Evolutionary conservation across 2,329 filamentous ascomycete species (phyloP).

Genomic region (Tolypocladium nubicola): DNA sequence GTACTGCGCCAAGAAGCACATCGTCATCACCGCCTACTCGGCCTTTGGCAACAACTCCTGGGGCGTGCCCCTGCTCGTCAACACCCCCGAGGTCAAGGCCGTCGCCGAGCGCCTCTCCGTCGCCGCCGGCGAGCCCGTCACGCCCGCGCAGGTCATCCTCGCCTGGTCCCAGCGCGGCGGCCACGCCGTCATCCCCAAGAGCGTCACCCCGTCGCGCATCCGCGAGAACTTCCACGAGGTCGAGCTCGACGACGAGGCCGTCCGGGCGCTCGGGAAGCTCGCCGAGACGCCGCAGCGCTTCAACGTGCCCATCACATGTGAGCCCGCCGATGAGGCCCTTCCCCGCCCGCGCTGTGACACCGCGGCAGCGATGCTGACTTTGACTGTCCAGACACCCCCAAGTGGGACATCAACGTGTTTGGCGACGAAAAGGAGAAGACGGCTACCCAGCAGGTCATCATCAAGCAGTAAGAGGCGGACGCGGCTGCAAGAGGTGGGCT

Average conservation of each 20-base stretch:
- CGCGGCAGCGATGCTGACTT: background rate
- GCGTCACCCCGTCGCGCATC: slow-evolving; percentile 57
- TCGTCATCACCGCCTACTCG: slow-evolving; percentile 58
- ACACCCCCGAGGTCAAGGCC: slow-evolving; percentile 43
- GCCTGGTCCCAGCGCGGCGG: slow-evolving; percentile 49
- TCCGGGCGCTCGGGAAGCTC: slow-evolving; percentile 50
- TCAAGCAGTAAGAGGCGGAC: slow-evolving; percentile 10
- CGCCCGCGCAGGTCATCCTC: slow-evolving; percentile 36
- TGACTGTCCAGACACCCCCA: slow-evolving; percentile 29
- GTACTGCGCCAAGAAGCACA: slow-evolving; percentile 51
- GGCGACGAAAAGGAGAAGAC: slow-evolving; percentile 39
- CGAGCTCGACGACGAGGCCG: slow-evolving; percentile 47
- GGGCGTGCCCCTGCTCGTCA: slow-evolving; percentile 42
- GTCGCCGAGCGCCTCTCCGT: slow-evolving; percentile 37
- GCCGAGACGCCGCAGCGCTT: slow-evolving; percentile 39
- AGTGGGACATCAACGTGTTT: slow-evolving; percentile 48
- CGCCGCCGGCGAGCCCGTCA: slow-evolving; percentile 25
- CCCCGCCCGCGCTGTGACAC: too few relatives aligned
- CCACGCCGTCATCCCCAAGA: slow-evolving; percentile 67
- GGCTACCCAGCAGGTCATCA: slow-evolving; percentile 35
- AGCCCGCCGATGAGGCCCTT: slow-evolving; percentile 9
- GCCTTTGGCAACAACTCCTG: slow-evolving; percentile 37
- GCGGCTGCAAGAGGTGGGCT: too few relatives aligned
- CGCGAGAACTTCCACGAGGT: slow-evolving; percentile 59
- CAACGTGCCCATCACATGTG: slow-evolving; percentile 33